Base-by-base conservation (phyloP, 2,329 filamentous ascomycete genomes). In the Pseudogymnoascus sp. region DNA sequence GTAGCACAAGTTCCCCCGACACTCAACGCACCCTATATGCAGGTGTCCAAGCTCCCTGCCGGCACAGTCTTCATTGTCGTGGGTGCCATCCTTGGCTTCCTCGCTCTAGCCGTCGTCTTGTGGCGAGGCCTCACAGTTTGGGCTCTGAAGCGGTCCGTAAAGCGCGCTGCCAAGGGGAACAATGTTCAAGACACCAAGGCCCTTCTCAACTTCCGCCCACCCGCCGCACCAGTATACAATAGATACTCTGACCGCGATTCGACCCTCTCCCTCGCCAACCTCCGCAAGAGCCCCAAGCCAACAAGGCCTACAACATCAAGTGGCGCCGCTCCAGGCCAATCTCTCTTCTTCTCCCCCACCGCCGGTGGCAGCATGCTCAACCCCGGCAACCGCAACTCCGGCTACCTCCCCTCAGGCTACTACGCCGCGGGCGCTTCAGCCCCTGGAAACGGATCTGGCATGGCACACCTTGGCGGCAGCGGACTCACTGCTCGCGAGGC, bases 1-100 rank as follows among this genome's bases (percentile, higher is more conserved):
- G 78, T 89, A 1, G 81, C 92, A 3, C 83, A 86, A 25, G 88
- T 98, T 2, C 95, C 95, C 6, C 90, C 92, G 25, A 96, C 90
- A 2, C 82, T 84, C 41, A 85, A 89, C 72, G 95, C 95, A 4
- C 92, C 93, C 14, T 99, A 91, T 74, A 96, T 98, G 91, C 88
- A 93, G 73, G 87, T 88, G 71, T 96, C 92, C 0, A 87, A 78
- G 62, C 81, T 93, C 10, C 95, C 95, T 2, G 90, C 98, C 72
- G 95, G 95, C 63, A 97, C 93, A 3, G 89, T 99, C 65, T 99
- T 99, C 79, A 99, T 99, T 71, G 89, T 87, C 21, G 95, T 98
- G 1, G 95, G 95, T 54, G 90, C 92, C 25, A 88, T 92, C 28
- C 84, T 99, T 6, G 95, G 91, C 14, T 88, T 92, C 68, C 85